Evolutionary conservation across 805 yeast species (phyloP).

Genomic region (Torulaspora franciscae): DNA sequence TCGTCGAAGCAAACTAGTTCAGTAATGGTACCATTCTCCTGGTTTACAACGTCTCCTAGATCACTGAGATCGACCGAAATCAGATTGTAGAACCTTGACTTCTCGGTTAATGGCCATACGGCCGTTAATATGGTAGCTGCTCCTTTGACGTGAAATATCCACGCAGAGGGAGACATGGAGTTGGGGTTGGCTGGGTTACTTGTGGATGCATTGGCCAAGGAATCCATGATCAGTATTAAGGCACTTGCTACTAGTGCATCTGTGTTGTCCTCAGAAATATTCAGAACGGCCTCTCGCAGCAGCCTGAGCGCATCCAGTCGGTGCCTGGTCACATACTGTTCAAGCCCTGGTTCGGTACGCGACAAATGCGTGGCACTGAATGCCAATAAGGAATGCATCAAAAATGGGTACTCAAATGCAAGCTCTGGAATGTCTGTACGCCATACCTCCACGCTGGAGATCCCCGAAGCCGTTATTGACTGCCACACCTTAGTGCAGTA

Average conservation of each 20-base stretch:
- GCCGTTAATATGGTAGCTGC: slow-evolving; percentile 94
- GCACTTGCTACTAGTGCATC: slow-evolving; percentile 95
- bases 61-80: slow-evolving; percentile 88
- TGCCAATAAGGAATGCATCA: slow-evolving; percentile 88
- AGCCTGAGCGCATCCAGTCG: slow-evolving; percentile 80
- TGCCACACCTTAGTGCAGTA: slow-evolving; percentile 80
- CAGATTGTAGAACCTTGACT: slow-evolving; percentile 59
- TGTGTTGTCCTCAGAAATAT: slow-evolving; percentile 77
- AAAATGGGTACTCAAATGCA: slow-evolving; percentile 81
- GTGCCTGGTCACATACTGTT: slow-evolving; percentile 78
- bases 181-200: slow-evolving; percentile 32
- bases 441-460: slow-evolving; percentile 79
- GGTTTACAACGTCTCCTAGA: slow-evolving; percentile 58
- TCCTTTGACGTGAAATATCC: slow-evolving; percentile 96
- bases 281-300: slow-evolving; percentile 78
- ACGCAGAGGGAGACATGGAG: slow-evolving; percentile 82
- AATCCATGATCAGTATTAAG: slow-evolving; percentile 82
- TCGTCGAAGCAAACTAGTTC: slow-evolving; percentile 79
- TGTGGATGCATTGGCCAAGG: slow-evolving; percentile 82
- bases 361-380: slow-evolving; percentile 90
- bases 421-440: slow-evolving; percentile 78
- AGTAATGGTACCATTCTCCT: slow-evolving; percentile 41
- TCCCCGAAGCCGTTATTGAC: slow-evolving; percentile 87
- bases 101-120: slow-evolving; percentile 84
- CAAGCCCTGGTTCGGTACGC: slow-evolving; percentile 67